Base-by-base conservation (phyloP, 2,329 filamentous ascomycete species). In the Botrytis fabae region DNA sequence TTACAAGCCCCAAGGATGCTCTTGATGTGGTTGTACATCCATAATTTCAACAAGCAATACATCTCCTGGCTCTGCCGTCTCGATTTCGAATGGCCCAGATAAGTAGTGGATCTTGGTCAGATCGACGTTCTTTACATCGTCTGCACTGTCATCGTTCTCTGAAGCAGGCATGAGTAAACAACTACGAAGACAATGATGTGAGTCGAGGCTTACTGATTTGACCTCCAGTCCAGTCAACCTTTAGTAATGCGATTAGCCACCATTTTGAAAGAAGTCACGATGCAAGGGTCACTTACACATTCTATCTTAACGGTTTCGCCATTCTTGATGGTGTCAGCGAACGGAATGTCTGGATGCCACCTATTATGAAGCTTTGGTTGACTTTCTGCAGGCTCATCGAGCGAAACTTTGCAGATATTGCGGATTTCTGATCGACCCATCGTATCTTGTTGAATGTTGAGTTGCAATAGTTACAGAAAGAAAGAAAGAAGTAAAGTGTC, bases 271-370 rank as follows among this genome's bases (percentile, higher is more conserved):
- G 1, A 71, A 60, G 64, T 73, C 68, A 12, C 69, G 69, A n/a
- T 63, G 18, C 16, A 4, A 80, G 80, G 0, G n/a, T 4, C 22
- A 77, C 78, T 38, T 77, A 80, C 85, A 79, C 95, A 97, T 85
- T 97, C 93, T 76, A 97, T 97, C 83, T 97, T 97, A 77, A 97
- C 94, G 0, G 93, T 93, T 83, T 97, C 95, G 44, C 91, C 91
- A 79, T 95, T 90, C 78, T 92, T 90, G 79, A 98, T 94, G 1
- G 87, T 89, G 46, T 86, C 92, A 69, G 86, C 87, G 72, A 87
- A 89, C 0, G 95, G 95, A 69, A 97, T 91, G 76, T 97, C 94
- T 51, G 95, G 95, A 80, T 98, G 95, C 95, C 94, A 97, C 81
- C 94, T 87, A 80, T 98, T 98, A 83, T 95, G 93, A 16, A 95